Base-by-base conservation (phyloP, 2,329 filamentous ascomycete species). In the Clarireedia monteithiana region DNA sequence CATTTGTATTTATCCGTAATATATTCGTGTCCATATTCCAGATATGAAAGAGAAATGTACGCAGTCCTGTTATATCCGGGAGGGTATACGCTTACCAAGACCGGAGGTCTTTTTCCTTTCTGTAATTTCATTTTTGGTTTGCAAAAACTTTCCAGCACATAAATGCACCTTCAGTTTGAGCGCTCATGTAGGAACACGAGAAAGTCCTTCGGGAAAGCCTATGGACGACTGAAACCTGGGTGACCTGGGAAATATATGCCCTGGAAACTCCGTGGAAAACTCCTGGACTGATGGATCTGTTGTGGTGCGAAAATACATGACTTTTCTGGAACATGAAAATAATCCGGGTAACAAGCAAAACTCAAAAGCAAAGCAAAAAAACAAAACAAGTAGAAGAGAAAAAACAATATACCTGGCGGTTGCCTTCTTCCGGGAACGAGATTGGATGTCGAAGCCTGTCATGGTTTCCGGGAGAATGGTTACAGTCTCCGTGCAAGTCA, bases 341-440 rank as follows among this genome's bases (percentile, higher is more conserved):
- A 53, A 30, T 49, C 40, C 56, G 24, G 47, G 48, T 36, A 34
- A 54, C 48, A 54, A 48, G 48, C 54, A 60, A 61, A 61, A 61
- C 57, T 26, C 38, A 55, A 42, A 50, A 53, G 27, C 55, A 60
- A 61, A 63, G 38, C 57, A 62, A 59, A 39, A 51, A 51, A 59
- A 30, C 44, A 60, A 15, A 23, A 53, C 24, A 45, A 44, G 36
- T 42, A 52, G 40, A 57, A 58, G 53, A 59, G 46, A 58, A 60
- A 64, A 64, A 62, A 64, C 48, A 66, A 66, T 65, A 67, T 69
- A 69, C 67, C 67, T 68, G 63, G 62, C 62, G 64, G 64, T 44
- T 61, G 62, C 64, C 63, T 66, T 66, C 59, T 63, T 65, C 63
- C 66, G 57, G 60, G 64, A 58, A 52, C 55, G 60, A 48, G 63